Evolutionary conservation across 2,329 filamentous ascomycete genomes (phyloP).

Genomic region (Leptodontidium sp.): DNA sequence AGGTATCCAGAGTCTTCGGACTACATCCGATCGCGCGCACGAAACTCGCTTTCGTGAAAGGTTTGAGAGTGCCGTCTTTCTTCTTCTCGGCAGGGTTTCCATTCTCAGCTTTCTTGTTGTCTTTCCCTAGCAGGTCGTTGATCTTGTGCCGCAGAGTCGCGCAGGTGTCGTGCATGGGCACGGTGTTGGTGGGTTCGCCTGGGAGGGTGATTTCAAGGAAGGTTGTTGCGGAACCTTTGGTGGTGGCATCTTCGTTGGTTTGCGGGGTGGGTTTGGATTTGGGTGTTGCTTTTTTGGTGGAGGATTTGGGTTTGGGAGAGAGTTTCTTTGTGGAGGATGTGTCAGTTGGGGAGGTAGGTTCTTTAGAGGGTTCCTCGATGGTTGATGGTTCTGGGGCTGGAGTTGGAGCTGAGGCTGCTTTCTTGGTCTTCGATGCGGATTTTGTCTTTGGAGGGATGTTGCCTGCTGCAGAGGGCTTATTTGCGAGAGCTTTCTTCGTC

Average conservation of each 20-base stretch:
- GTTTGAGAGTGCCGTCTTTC: slow-evolving; percentile 31
- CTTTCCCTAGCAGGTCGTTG: slow-evolving; percentile 30
- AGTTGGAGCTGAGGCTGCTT: not conserved
- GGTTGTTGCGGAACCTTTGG: not conserved
- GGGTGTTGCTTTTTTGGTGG: not conserved
- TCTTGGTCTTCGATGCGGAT: slow-evolving; percentile 1
- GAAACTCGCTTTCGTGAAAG: slow-evolving; percentile 31
- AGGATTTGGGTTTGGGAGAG: not conserved
- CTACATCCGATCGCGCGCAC: slow-evolving; percentile 20
- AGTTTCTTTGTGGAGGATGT: not conserved
- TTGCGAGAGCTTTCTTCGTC: slow-evolving; percentile 16
- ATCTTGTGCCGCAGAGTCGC: slow-evolving; percentile 31
- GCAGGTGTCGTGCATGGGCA: slow-evolving; percentile 33
- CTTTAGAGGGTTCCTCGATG: not conserved
- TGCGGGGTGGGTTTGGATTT: not conserved
- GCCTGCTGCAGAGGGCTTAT: slow-evolving; percentile 15
- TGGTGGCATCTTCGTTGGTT: not conserved
- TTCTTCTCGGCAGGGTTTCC: slow-evolving; percentile 26
- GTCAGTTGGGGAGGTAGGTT: not conserved
- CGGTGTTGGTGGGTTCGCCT: slow-evolving; percentile 10
- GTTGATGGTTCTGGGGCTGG: not conserved
- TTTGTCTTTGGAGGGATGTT: slow-evolving; percentile 10
- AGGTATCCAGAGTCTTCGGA: slow-evolving; percentile 12
- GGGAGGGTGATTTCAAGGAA: slow-evolving; percentile 30
- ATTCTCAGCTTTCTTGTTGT: slow-evolving; percentile 31